Conservation (phyloP, 2,329 filamentous ascomycete species). For the Verticillium zaregamsianum region DNA sequence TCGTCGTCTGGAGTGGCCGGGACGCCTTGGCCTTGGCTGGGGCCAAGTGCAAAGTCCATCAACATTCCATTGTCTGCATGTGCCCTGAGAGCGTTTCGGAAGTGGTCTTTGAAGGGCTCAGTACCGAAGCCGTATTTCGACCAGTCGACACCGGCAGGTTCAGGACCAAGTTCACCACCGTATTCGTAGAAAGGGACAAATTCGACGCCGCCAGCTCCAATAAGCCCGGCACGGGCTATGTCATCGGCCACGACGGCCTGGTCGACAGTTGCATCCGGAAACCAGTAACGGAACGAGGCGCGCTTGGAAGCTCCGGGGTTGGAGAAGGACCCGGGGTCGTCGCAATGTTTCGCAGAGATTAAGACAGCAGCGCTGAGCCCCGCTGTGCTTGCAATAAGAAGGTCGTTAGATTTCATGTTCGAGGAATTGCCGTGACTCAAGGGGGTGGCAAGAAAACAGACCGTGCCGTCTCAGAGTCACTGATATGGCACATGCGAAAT, state of each 20-base stretch:
- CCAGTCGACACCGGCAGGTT: conserved; percentile 19
- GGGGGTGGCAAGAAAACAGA: too few species aligned
- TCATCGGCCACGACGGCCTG: conserved; percentile 11
- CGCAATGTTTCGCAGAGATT: too few species aligned
- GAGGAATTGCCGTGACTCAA: too few species aligned
- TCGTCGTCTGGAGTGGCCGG: conserved; percentile 27
- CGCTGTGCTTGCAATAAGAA: too few species aligned
- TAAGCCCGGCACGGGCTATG: conserved; percentile 8
- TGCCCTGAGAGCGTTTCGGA: neutral
- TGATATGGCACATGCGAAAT: too few species aligned
- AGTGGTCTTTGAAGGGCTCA: conserved; percentile 17
- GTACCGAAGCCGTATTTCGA: conserved; percentile 36
- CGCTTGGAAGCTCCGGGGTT: too few species aligned
- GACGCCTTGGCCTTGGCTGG: conserved; percentile 43
- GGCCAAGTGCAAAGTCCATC: conserved; percentile 41
- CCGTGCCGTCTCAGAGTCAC: too few species aligned
- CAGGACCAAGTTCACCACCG: conserved; percentile 4
- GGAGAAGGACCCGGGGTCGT: too few species aligned
- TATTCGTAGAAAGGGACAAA: conserved; percentile 21
- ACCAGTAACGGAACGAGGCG: conserved; percentile 18
- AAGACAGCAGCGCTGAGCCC: too few species aligned
- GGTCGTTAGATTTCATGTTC: too few species aligned
- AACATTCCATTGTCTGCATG: conserved; percentile 25
- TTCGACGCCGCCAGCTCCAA: conserved; percentile 19
- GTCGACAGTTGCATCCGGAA: conserved; percentile 19